Evolutionary conservation across 306 rosid genomes (phyloP), one percentile per base, ranked within the genome.

Genomic region (Acmispon strigosus): DNA sequence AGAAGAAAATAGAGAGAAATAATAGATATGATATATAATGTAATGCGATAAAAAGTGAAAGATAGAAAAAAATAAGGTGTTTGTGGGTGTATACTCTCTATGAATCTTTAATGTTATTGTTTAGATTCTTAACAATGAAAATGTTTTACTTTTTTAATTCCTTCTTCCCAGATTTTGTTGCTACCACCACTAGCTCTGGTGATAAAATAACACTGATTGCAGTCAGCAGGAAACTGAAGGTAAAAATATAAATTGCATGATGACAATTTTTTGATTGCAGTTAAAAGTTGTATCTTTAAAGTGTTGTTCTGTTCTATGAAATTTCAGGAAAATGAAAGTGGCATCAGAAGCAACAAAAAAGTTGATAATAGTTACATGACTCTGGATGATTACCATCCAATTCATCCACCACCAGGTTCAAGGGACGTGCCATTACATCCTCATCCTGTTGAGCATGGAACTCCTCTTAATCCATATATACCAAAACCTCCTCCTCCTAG

Each of bases 361-460:
- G 52, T 36, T 19, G 70, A 39, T 15, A 63, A 3, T 0, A 78
- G 84, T 27, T 15, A 50, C 16, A 66, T 78, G 24, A 64, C 18
- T 66, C 76, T 90, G 48, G 82, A 90, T 19, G 98, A 93, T 71
- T 90, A 93, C 71, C 55, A n/a, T 27, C 83, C 89, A 9, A 43
- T 72, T 22, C 88, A 88, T 82, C 97, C 97, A 55, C 63, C 49
- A 37, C 98, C 96, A 47, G 75, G 74, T 39, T 75, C 85, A 44
- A 78, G 79, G 76, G 72, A 84, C 4, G 32, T 27, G 11, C 62
- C 84, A 11, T 0, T 84, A 9, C 74, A 75, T 51, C 81, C 89
- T 1, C 92, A 82, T 65, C 96, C 97, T 10, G 88, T 88, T 29
- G 85, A 93, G 79, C 97, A 93, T 43, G 88, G 90, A 19, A n/a